These are phyloP conservation scores for Staphylotrichum tortipilum DNA, from an alignment of 495 filamentous ascomycete genomes.

Conservation along the genomic window DNA sequence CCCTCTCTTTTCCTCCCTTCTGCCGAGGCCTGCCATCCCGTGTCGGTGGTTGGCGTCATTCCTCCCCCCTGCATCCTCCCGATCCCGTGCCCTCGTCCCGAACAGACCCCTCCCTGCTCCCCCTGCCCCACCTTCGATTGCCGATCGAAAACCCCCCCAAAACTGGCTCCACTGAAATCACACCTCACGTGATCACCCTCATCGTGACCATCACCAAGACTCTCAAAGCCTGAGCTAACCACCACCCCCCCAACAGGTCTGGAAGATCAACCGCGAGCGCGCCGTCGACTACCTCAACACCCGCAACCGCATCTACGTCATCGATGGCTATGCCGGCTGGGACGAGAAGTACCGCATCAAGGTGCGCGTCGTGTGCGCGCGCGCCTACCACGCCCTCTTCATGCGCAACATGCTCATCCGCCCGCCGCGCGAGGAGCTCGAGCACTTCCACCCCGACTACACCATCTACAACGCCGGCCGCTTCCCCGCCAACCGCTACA, in stretches of 20 bases:
- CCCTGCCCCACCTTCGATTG: slow-evolving; percentile 31
- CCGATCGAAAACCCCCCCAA: too few species aligned
- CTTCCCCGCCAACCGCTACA: slow-evolving; percentile 98
- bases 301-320: slow-evolving; percentile 94
- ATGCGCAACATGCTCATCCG: slow-evolving; percentile 99
- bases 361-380: slow-evolving; percentile 95
- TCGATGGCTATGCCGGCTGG: slow-evolving; percentile 97
- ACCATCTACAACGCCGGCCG: slow-evolving; percentile 98
- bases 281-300: slow-evolving; percentile 99
- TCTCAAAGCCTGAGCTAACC: too few species aligned
- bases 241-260: slow-evolving; percentile 54
- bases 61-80: slow-evolving; percentile 7
- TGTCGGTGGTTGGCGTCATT: slow-evolving; percentile 26
- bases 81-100: slow-evolving; percentile 20
- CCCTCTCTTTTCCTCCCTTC: too few species aligned
- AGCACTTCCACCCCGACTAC: slow-evolving; percentile 97
- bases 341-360: slow-evolving; percentile 96
- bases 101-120: too few species aligned
- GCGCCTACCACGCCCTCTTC: slow-evolving; percentile 98
- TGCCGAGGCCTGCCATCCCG: slow-evolving; percentile 5
- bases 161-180: not conserved
- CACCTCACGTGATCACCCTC: slow-evolving; percentile 19
- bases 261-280: slow-evolving; percentile 98
- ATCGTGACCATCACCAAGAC: slow-evolving; percentile 5
- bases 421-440: slow-evolving; percentile 77